These are phyloP conservation scores for Nakaseomyces kungkrabaensis DNA, from an alignment of 1,139 yeast species.

Conservation along the genomic window DNA sequence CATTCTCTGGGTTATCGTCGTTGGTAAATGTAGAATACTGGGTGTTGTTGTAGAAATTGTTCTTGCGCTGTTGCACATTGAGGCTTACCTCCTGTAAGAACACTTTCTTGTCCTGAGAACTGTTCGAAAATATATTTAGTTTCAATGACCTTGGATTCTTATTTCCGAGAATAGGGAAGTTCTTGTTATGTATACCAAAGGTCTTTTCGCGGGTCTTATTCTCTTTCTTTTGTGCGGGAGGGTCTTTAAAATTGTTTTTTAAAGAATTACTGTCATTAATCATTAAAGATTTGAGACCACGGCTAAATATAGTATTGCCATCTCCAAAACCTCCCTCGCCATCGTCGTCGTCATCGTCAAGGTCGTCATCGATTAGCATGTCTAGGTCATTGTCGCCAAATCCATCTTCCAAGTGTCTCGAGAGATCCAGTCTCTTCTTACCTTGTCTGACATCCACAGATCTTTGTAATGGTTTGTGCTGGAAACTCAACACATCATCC, in stretches of 20 bases:
- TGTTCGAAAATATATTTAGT: conserved; percentile 15
- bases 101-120: conserved; percentile 13
- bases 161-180: conserved; percentile 16
- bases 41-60: neutral
- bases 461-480: conserved; percentile 11
- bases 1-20: neutral
- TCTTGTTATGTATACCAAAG: conserved; percentile 7
- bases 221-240: neutral
- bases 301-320: neutral
- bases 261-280: neutral
- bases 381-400: conserved; percentile 8
- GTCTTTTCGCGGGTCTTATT: neutral
- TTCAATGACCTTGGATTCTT: conserved; percentile 15
- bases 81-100: conserved; percentile 17
- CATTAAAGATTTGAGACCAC: neutral
- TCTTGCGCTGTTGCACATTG: conserved; percentile 4
- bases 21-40: neutral
- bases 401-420: neutral
- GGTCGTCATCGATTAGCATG: conserved; percentile 6
- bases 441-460: neutral
- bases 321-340: conserved; percentile 4
- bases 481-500: conserved; percentile 12
- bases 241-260: neutral
- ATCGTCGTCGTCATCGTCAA: neutral
- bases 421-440: neutral